Conservation (phyloP, 2,329 filamentous ascomycete species). For the Penicillium brasilianum region DNA sequence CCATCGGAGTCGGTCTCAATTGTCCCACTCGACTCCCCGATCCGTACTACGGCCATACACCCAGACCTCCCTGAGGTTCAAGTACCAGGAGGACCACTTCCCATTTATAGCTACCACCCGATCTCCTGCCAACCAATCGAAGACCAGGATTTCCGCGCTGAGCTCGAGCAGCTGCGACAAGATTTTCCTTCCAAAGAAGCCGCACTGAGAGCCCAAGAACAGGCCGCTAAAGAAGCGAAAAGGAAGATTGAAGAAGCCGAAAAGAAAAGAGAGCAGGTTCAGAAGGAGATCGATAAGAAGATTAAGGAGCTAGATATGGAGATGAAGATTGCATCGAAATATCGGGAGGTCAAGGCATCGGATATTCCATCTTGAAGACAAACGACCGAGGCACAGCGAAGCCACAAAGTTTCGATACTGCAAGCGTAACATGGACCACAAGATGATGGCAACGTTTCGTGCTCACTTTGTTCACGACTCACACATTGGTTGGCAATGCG, state of each 20-base stretch:
- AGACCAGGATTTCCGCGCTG: conserved; percentile 33
- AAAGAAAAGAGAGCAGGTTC: conserved; percentile 46
- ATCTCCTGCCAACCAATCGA: conserved; percentile 46
- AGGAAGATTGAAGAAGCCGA: conserved; percentile 44
- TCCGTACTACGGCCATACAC: conserved; percentile 48
- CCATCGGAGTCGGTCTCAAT: conserved; percentile 38
- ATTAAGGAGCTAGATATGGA: conserved; percentile 49
- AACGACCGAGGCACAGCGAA: neutral
- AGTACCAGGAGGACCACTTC: conserved; percentile 43
- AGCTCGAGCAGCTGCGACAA: conserved; percentile 44
- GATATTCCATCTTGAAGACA: conserved; percentile 35
- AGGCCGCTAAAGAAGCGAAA: conserved; percentile 45
- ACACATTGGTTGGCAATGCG: neutral
- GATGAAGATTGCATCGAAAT: conserved; percentile 49
- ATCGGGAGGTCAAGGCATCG: conserved; percentile 45
- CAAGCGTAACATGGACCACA: neutral
- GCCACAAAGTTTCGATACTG: neutral
- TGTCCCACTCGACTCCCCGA: conserved; percentile 42
- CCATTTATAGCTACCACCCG: conserved; percentile 44
- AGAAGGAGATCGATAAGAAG: conserved; percentile 50
- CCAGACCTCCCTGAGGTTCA: conserved; percentile 45
- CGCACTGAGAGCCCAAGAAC: conserved; percentile 45
- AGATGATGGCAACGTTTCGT: conserved; percentile 1
- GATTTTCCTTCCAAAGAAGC: conserved; percentile 44
- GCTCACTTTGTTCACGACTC: too few species aligned